These are phyloP conservation scores for Syncephalis fuscata DNA, from an alignment of 371 early-diverging fungal genomes.

Conservation along the genomic window DNA sequence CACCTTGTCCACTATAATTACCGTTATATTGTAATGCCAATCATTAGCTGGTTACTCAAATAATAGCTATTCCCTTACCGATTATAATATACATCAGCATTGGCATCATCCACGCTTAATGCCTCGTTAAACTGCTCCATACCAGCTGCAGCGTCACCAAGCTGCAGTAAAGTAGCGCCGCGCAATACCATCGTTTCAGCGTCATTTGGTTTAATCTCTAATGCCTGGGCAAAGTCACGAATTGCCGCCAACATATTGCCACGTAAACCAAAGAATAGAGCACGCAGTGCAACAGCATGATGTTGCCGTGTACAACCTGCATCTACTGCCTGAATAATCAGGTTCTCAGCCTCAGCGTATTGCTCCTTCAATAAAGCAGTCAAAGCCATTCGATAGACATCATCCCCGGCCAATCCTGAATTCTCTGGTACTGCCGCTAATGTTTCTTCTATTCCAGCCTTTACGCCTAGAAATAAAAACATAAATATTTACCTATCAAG, in stretches of 20 bases:
- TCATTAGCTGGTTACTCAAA: no score
- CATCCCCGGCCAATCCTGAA: no score
- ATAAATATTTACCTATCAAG: not conserved
- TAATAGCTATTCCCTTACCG: conserved; percentile 15
- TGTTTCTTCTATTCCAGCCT: not conserved
- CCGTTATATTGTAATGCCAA: not conserved
- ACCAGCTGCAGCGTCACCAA: conserved; percentile 39
- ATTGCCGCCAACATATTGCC: conserved; percentile 64
- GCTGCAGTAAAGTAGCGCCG: conserved; percentile 34
- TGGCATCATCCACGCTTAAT: conserved; percentile 33
- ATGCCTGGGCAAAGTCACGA: conserved; percentile 56
- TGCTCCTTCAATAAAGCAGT: conserved; percentile 8
- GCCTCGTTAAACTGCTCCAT: conserved; percentile 55
- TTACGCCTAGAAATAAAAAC: not conserved
- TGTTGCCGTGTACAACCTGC: conserved; percentile 27
- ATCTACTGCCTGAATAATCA: conserved; percentile 31
- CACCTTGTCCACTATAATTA: conserved; percentile 19
- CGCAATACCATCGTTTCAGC: conserved; percentile 76
- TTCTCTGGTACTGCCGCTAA: no score
- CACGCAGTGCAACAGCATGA: conserved; percentile 65
- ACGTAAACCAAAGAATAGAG: conserved; percentile 75
- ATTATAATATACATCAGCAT: conserved; percentile 74
- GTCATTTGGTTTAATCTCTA: conserved; percentile 59
- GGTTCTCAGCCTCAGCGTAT: conserved; percentile 11
- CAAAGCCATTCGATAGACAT: not conserved